Evolutionary conservation across 2,329 filamentous ascomycete species (phyloP).

Genomic region (Monilinia aucupariae): DNA sequence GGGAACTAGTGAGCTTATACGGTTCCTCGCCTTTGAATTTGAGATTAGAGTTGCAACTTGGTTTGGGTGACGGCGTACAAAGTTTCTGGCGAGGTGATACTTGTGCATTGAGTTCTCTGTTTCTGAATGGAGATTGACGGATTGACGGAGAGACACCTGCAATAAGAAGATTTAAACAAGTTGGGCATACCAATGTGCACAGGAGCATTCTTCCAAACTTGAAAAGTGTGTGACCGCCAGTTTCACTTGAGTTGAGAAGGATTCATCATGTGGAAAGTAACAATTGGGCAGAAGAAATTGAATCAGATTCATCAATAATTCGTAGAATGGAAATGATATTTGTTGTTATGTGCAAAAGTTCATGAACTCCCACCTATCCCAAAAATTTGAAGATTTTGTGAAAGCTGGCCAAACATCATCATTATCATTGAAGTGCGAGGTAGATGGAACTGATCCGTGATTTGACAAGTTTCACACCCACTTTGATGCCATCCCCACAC

Average conservation of each 20-base stretch:
- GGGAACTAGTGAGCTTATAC: not conserved
- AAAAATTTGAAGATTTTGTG: not conserved
- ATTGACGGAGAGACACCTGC: not conserved
- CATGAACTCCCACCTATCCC: not conserved
- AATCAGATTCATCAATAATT: not conserved
- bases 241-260: not conserved
- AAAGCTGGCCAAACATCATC: not conserved
- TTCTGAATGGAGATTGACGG: not conserved
- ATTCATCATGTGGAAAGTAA: not conserved
- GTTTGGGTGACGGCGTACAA: not conserved
- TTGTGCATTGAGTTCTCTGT: not conserved
- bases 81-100: not conserved
- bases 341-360: not conserved
- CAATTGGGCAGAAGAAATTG: not conserved
- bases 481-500: not conserved
- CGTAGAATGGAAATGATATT: not conserved
- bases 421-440: not conserved
- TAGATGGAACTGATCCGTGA: not conserved
- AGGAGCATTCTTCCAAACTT: not conserved
- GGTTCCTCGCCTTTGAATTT: not conserved
- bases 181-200: not conserved
- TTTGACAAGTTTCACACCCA: not conserved
- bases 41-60: not conserved
- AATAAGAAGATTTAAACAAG: not conserved
- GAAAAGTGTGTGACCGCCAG: not conserved